Conservation (phyloP, 129 eudicot species). For the Flaveria brownii region DNA sequence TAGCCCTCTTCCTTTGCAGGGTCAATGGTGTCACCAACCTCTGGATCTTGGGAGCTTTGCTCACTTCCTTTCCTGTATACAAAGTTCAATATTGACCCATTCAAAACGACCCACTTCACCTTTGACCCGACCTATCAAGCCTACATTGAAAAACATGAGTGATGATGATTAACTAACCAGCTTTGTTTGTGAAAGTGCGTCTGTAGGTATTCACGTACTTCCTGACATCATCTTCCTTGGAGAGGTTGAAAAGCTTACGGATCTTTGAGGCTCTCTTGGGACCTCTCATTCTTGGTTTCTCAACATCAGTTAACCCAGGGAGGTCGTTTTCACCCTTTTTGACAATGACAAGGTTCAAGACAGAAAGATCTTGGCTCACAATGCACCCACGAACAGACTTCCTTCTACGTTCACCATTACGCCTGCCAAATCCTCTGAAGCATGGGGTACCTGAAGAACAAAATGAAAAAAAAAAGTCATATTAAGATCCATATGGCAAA, state of each 20-base stretch:
- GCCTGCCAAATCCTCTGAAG: conserved; percentile 30
- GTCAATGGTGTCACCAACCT: conserved; percentile 66
- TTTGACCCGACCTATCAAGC: not conserved
- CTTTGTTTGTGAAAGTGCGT: conserved; percentile 28
- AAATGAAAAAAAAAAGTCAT: not conserved
- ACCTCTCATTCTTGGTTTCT: conserved; percentile 84
- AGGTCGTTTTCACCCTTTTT: conserved; percentile 54
- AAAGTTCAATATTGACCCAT: no score
- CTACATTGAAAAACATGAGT: not conserved
- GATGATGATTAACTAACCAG: conserved; percentile 12
- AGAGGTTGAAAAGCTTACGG: conserved; percentile 66
- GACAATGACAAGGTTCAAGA: conserved; percentile 45
- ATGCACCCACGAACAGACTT: conserved; percentile 39
- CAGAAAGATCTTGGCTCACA: conserved; percentile 35
- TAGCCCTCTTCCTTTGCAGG: conserved; percentile 59
- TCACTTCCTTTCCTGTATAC: conserved; percentile 46
- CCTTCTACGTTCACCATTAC: conserved; percentile 28
- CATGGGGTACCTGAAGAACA: conserved; percentile 22
- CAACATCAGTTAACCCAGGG: conserved; percentile 70
- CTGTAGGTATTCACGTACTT: conserved; percentile 33
- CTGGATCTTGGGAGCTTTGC: conserved; percentile 70
- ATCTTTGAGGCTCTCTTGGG: conserved; percentile 78
- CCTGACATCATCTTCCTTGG: conserved; percentile 56
- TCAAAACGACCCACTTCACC: not conserved
- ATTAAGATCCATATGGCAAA: not conserved